Conservation (phyloP, 352 stramenopile genomes). For the Elongisporangium anandrum region DNA sequence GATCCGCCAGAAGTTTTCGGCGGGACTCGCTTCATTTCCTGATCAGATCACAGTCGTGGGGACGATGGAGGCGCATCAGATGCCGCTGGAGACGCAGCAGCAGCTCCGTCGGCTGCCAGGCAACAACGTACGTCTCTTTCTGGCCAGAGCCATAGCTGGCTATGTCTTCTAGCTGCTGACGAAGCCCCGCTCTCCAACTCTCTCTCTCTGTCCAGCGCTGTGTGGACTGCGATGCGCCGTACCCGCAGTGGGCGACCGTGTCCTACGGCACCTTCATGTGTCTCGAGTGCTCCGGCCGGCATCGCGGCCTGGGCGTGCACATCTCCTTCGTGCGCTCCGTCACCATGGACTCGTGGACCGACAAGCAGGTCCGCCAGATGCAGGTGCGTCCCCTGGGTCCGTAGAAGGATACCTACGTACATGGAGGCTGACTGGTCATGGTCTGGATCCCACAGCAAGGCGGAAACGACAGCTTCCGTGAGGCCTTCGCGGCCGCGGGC, state of each 20-base stretch:
- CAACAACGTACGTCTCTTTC: conserved; percentile 63
- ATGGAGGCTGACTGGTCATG: neutral
- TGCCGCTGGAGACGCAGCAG: conserved; percentile 83
- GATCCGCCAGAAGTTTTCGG: neutral
- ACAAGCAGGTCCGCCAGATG: conserved; percentile 86
- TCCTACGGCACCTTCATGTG: conserved; percentile 96
- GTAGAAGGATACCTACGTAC: neutral
- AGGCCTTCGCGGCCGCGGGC: conserved; percentile 52
- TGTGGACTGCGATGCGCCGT: conserved; percentile 93
- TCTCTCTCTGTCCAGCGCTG: conserved; percentile 52
- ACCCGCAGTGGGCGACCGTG: conserved; percentile 92
- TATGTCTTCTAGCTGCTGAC: conserved; percentile 2
- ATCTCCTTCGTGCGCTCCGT: conserved; percentile 91
- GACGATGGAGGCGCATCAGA: conserved; percentile 62
- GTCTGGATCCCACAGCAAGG: conserved; percentile 19
- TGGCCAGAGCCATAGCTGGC: neutral
- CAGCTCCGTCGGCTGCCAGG: conserved; percentile 74
- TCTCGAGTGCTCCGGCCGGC: conserved; percentile 91
- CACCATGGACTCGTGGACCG: conserved; percentile 86
- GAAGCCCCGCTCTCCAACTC: neutral
- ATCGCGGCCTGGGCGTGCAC: conserved; percentile 90
- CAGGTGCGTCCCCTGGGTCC: conserved; percentile 26
- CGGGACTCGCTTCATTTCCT: neutral
- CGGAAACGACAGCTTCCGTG: conserved; percentile 70
- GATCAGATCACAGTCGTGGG: conserved; percentile 2